Evolutionary conservation across 306 rosid genomes (phyloP).

Genomic region (Vigna mungo): DNA sequence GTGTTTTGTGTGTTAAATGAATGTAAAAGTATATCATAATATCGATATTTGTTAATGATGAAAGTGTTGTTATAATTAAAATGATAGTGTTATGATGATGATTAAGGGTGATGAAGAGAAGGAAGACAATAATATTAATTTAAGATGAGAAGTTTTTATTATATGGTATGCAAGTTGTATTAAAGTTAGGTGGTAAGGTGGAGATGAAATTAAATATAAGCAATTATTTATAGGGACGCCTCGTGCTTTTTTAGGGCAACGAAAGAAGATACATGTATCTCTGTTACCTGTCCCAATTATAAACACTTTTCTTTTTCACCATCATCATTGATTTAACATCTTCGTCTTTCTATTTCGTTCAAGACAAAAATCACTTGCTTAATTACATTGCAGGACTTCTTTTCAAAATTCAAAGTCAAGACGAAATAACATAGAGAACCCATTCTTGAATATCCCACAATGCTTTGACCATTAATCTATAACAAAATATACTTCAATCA

Average conservation of each 20-base stretch:
- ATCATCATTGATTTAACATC: slow-evolving; percentile 7
- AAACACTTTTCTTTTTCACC: slow-evolving; percentile 2
- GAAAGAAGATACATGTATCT: slow-evolving; percentile 45
- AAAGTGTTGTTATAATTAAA: not conserved
- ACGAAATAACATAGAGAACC: slow-evolving; percentile 31
- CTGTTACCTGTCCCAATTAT: slow-evolving; percentile 25
- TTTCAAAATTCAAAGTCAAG: slow-evolving; percentile 49
- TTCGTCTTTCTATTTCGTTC: not conserved
- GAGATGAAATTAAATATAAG: not conserved
- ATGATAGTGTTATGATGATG: slow-evolving; percentile 31
- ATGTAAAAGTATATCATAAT: no score
- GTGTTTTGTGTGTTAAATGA: no score
- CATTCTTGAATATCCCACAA: slow-evolving; percentile 30
- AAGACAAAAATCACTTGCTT: slow-evolving; percentile 31
- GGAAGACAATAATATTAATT: not conserved
- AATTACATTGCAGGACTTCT: slow-evolving; percentile 41
- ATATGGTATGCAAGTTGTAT: slow-evolving; percentile 30
- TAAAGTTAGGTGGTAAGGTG: not conserved
- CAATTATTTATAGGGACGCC: slow-evolving; percentile 44
- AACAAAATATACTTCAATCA: not conserved
- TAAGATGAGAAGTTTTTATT: not conserved
- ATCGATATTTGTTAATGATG: no score
- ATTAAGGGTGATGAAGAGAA: slow-evolving; percentile 33
- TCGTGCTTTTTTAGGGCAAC: slow-evolving; percentile 34
- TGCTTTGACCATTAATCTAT: not conserved